phyloP scores from a whole-genome alignment of 2,329 filamentous ascomycete species.

The Paraphoma sp. region DNA sequence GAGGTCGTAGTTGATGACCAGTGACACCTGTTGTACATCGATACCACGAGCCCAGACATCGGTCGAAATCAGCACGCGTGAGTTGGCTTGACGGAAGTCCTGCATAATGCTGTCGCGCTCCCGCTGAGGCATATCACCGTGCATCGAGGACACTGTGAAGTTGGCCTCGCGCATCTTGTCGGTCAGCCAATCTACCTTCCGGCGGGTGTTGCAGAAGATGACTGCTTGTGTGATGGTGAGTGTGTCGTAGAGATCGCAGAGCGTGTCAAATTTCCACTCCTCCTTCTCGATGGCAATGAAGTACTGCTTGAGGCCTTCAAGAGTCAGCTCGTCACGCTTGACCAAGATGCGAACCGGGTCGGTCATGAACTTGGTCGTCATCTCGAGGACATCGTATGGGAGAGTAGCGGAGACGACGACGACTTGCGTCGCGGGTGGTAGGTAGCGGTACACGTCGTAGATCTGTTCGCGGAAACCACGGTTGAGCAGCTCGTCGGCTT shows the following conservation, averaged over 20 bases:
- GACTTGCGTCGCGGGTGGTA: constrained; percentile 96
- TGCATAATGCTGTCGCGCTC: constrained; percentile 99
- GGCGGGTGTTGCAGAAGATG: constrained; percentile 98
- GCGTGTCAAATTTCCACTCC: constrained; percentile 99
- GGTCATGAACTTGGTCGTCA: constrained; percentile 99
- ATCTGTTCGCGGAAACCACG: constrained; percentile 98
- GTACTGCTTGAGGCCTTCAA: constrained; percentile 98
- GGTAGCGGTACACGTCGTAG: constrained; percentile 97
- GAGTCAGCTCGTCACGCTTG: constrained; percentile 97
- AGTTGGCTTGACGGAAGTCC: constrained; percentile 96
- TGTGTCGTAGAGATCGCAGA: constrained; percentile 98
- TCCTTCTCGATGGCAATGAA: constrained; percentile 99
- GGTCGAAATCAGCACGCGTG: constrained; percentile 93
- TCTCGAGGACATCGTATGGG: constrained; percentile 96
- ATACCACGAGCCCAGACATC: constrained; percentile 99
- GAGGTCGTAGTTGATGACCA: constrained; percentile 99
- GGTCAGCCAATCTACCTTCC: constrained; percentile 99
- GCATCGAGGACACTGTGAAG: constrained; percentile 98
- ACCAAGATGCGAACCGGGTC: constrained; percentile 95
- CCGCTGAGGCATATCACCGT: constrained; percentile 98
- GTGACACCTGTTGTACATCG: constrained; percentile 95
- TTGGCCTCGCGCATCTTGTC: constrained; percentile 99
- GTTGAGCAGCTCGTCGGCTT: constrained; percentile 82
- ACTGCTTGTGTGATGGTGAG: constrained; percentile 98
- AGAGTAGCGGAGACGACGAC: constrained; percentile 96